Base-by-base conservation (phyloP, 352 stramenopile genomes). In the Pythium coloratum region DNA sequence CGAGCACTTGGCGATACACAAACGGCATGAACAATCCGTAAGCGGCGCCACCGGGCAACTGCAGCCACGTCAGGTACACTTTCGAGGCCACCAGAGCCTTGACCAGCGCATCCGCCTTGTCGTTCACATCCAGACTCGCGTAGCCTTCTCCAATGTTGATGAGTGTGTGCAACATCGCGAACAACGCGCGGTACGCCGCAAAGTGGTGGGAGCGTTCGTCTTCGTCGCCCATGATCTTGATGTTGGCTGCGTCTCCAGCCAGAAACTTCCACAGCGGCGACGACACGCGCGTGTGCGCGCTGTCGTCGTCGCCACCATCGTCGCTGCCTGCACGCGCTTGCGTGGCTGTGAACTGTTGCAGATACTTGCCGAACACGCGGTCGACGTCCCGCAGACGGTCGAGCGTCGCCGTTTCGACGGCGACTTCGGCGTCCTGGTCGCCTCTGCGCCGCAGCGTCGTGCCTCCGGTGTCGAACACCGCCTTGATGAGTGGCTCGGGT, bases 11-110 rank as follows among this genome's bases (percentile, higher is more conserved):
- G 6, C 86, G 82, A 58, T 94, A 96, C 46, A 95, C 81, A 50
- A 88, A 94, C 13, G 88, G 74, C 81, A 95, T 94, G 69, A 95
- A 96, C 2, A 96, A 57, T 0, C 88, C 84, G 55, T 95, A 94
- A 2, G 88, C 87, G 0, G 86, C 84, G 0, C 85, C 86, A n/a
- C 87, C 86, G 7, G 86, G 88, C 33, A 95, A 56, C 65, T 94
- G 86, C 16, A 96, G 67, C 88, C 88, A 96, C 38, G 69, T 71
- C 7, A 96, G 61, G 49, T 96, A 96, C 4, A 90, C 64, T 58
- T 91, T 93, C 12, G 83, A 73, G 7, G 85, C 88, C 33, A 91
- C 68, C 5, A 94, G 62, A 30, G 84, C 86, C 62, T 85, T 90
- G 14, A 78, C 55, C 33, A 92, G 69, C 36, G 73, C 79, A 9